Percentiles rank a stretch among this genome's conserved stretches.
Evolutionary conservation across 371 early-diverging fungal genomes (phyloP).

Genomic region (Dinochytrium kinnereticum): DNA sequence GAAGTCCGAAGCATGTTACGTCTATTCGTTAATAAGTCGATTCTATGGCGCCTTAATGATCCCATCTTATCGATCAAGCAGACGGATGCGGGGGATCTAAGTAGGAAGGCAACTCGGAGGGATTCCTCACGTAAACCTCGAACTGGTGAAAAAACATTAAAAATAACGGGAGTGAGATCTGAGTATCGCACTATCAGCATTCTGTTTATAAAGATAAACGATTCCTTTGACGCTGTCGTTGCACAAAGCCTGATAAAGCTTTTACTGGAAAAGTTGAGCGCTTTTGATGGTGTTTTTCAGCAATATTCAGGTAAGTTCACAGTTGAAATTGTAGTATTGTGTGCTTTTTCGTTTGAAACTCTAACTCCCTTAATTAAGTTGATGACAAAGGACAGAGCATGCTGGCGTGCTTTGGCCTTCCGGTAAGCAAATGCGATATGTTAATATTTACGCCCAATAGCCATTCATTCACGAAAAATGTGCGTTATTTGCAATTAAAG

Average conservation of each 20-base stretch:
- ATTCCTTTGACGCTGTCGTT: not conserved
- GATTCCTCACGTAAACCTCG: no score
- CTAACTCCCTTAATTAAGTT: not conserved
- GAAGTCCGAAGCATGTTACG: no score
- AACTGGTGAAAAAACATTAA: no score
- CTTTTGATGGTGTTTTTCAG: conserved; percentile 12
- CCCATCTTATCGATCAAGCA: no score
- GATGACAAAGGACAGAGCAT: conserved; percentile 15
- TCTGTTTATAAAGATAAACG: not conserved
- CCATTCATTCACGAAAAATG: conserved; percentile 7
- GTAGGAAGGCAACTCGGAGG: no score
- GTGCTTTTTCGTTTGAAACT: no score
- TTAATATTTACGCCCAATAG: no score
- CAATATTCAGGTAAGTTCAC: not conserved
- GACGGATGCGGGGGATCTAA: no score
- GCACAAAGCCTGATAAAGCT: not conserved
- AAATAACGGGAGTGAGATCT: not conserved
- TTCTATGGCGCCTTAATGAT: not conserved
- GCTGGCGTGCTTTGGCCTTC: conserved; percentile 16
- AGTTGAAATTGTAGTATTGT: no score
- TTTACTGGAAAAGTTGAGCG: not conserved
- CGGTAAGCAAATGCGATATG: conserved; percentile 4
- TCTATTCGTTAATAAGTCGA: not conserved
- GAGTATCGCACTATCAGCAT: not conserved
- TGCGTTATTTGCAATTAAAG: not conserved